Evolutionary conservation across 257 asterid genomes (phyloP).

Genomic region (Paulownia fortunei): DNA sequence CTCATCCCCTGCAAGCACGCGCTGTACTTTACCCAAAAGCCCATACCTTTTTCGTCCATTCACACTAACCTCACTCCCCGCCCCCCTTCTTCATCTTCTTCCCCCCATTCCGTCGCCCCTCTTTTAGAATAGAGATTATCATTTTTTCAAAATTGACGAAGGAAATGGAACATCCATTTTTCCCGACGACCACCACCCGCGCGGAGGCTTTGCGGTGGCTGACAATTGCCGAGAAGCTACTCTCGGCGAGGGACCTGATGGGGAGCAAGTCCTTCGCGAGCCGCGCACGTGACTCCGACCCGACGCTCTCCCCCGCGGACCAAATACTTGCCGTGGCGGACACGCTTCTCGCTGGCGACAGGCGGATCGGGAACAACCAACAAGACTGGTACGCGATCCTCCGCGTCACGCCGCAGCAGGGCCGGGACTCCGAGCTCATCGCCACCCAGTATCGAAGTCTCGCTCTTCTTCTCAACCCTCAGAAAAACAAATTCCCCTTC

Average conservation of each 20-base stretch:
- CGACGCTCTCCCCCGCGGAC: constrained; percentile 73
- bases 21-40: not conserved
- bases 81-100: not conserved
- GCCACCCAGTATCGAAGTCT: constrained; percentile 72
- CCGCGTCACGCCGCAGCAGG: constrained; percentile 66
- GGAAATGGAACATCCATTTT: constrained; percentile 88
- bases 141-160: not conserved
- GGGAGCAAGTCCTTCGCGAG: constrained; percentile 89
- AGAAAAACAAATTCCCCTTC: constrained; percentile 68
- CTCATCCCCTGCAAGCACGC: not conserved
- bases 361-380: constrained; percentile 73
- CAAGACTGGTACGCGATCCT: constrained; percentile 83
- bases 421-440: constrained; percentile 64
- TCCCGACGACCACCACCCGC: constrained; percentile 65
- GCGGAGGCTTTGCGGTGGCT: constrained; percentile 92
- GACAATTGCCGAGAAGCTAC: constrained; percentile 85
- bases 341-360: constrained; percentile 80
- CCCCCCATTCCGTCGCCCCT: constrained; percentile 7
- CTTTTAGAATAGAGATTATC: not conserved
- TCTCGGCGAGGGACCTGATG: constrained; percentile 75
- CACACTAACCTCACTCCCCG: constrained; percentile 26
- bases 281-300: constrained; percentile 94
- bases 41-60: constrained; percentile 41
- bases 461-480: constrained; percentile 68
- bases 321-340: constrained; percentile 87